Base-by-base conservation (phyloP, 2,329 filamentous ascomycete genomes). In the Cadophora luteo-olivacea region DNA sequence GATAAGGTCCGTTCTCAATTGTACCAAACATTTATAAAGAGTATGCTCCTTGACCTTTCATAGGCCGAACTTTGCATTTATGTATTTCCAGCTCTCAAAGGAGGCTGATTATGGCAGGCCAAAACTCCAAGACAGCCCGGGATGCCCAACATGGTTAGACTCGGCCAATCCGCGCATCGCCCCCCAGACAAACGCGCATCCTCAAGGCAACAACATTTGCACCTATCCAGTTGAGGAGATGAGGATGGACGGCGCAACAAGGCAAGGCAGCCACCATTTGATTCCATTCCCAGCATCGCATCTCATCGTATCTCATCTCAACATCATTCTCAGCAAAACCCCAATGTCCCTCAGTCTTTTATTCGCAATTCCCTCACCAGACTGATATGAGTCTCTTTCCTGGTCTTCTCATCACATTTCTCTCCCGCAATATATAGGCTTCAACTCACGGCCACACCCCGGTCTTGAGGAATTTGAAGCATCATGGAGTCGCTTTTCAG, bases 401-500 rank as follows among this genome's bases (percentile, higher is more conserved):
- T 22, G n/a, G 25, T 62, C 32, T 16, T 22, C 25, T 33, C 41
- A 62, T 51, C n/a, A 51, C 41, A 8, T 49, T 62, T 62, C n/a
- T 14, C 16, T 19, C 38, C 51, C 60, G 38, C 60, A 49, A 62
- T 22, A 62, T 14, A 11, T 49, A 49, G 45, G 29, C 24, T 41
- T 60, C 55, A 24, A 41, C 19, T 14, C 32, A 55, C 25, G 1
- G 22, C 22, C 24, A 5, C 36, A 55, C 25, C 25, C 41, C 38
- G 16, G 16, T 33, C 12, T 33, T 33, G 60, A 33, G 24, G 41
- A 36, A 16, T 48, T 25, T 33, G 48, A 45, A n/a, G 32, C 64
- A 69, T 55, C 65, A 78, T 78, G 76, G 75, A 76, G 66, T 74
- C 72, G 22, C 66, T 77, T 38, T 74, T 73, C 64, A 74, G 68